Percentiles rank a stretch among this genome's conserved stretches.
Evolutionary conservation across 2,329 filamentous ascomycete genomes (phyloP).

Genomic region (Chalara sp.): DNA sequence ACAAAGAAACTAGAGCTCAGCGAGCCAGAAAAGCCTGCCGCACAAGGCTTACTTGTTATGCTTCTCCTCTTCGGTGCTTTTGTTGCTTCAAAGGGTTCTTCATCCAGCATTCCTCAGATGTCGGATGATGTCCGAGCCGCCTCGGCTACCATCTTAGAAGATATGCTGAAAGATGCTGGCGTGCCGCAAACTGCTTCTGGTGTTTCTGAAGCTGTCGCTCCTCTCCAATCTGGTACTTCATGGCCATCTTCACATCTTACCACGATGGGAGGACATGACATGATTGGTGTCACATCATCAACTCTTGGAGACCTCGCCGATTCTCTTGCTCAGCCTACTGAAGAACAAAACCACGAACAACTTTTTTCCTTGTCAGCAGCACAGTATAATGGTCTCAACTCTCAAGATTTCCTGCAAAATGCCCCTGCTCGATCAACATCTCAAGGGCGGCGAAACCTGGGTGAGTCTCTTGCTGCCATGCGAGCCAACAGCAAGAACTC

Average conservation of each 20-base stretch:
- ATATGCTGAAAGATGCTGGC: slow-evolving; percentile 75
- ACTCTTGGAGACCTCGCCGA: slow-evolving; percentile 62
- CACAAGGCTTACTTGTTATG: slow-evolving; percentile 85
- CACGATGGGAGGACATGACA: slow-evolving; percentile 35
- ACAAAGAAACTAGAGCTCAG: slow-evolving; percentile 46
- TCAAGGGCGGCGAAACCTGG: slow-evolving; percentile 66
- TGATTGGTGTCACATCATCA: slow-evolving; percentile 47
- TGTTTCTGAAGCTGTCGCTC: slow-evolving; percentile 35
- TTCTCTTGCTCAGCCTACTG: slow-evolving; percentile 65
- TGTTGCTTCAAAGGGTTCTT: slow-evolving; percentile 77
- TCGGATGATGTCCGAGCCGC: slow-evolving; percentile 76
- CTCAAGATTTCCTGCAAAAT: slow-evolving; percentile 63
- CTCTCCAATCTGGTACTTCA: slow-evolving; percentile 44
- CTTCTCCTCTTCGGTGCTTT: slow-evolving; percentile 94
- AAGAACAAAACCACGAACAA: slow-evolving; percentile 82
- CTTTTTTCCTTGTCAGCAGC: slow-evolving; percentile 78
- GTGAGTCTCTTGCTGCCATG: slow-evolving; percentile 75
- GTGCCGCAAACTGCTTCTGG: slow-evolving; percentile 39
- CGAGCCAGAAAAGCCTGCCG: slow-evolving; percentile 56
- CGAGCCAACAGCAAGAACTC: slow-evolving; percentile 63
- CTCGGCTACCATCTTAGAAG: slow-evolving; percentile 70
- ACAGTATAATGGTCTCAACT: slow-evolving; percentile 82
- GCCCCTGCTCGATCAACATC: slow-evolving; percentile 44
- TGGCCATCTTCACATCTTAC: slow-evolving; percentile 36
- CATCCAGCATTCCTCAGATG: slow-evolving; percentile 68